Percentiles rank a stretch among this genome's conserved stretches.
Evolutionary conservation across 2,329 filamentous ascomycete species (phyloP).

Genomic region (Blumeria hordei): DNA sequence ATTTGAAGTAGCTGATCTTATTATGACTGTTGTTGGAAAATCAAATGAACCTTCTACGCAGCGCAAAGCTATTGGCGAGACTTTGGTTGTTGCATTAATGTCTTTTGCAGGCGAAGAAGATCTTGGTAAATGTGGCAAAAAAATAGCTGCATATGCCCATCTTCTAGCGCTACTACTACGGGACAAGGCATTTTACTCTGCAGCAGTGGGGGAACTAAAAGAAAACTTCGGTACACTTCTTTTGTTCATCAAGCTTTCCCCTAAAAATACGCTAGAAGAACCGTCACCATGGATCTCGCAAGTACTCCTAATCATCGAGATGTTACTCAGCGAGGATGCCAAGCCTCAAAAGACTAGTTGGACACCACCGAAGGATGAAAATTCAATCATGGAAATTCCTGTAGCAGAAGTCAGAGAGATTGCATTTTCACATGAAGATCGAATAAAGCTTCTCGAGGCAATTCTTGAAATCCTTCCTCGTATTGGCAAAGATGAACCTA

Average conservation of each 20-base stretch:
- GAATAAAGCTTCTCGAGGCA: conserved; percentile 45
- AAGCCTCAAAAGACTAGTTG: conserved; percentile 53
- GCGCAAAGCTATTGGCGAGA: conserved; percentile 53
- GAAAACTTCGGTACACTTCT: conserved; percentile 56
- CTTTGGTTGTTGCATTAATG: conserved; percentile 63
- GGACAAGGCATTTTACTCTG: conserved; percentile 55
- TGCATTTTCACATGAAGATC: conserved; percentile 38
- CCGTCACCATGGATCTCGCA: conserved; percentile 84
- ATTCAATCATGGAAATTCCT: conserved; percentile 25
- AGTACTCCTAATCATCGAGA: conserved; percentile 72
- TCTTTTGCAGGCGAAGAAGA: conserved; percentile 37
- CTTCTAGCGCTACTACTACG: conserved; percentile 72
- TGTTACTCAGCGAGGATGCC: conserved; percentile 69
- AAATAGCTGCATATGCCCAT: conserved; percentile 79
- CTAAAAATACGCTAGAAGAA: conserved; percentile 45
- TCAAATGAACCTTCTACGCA: conserved; percentile 31
- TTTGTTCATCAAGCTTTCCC: conserved; percentile 49
- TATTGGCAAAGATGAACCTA: conserved; percentile 63
- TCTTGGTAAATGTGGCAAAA: conserved; percentile 24
- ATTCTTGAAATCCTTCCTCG: conserved; percentile 68
- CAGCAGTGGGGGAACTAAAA: conserved; percentile 49
- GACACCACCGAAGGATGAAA: conserved; percentile 29
- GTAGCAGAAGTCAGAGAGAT: conserved; percentile 34
- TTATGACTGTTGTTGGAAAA: conserved; percentile 42
- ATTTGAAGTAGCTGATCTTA: conserved; percentile 74